Conservation (phyloP, 2,329 filamentous ascomycete genomes). For the Cercospora sp. region DNA sequence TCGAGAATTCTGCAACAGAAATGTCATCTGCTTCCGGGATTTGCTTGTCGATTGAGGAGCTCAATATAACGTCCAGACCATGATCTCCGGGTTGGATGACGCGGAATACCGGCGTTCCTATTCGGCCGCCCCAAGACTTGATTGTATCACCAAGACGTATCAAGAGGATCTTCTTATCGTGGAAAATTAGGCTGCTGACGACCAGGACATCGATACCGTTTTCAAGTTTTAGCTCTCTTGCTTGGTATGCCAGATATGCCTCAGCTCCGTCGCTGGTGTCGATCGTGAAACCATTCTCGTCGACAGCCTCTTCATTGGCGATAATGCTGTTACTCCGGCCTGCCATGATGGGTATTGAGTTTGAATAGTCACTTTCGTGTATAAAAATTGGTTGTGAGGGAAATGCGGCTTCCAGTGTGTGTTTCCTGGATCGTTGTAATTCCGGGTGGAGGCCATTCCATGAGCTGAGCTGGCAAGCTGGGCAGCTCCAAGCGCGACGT, state of each 20-base stretch:
- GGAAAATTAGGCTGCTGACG: slow-evolving; percentile 23
- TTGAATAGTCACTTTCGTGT: no score
- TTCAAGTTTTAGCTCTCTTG: slow-evolving; percentile 13
- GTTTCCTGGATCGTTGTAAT: neutral
- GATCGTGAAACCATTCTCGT: slow-evolving; percentile 11
- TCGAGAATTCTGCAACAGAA: slow-evolving; percentile 20
- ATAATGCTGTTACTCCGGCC: neutral
- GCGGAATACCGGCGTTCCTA: slow-evolving; percentile 21
- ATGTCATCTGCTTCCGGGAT: slow-evolving; percentile 20
- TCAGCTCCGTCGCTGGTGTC: slow-evolving; percentile 19
- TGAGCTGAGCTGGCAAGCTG: neutral
- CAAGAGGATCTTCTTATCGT: slow-evolving; percentile 23
- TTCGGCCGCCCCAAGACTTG: slow-evolving; percentile 19
- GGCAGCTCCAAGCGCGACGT: neutral
- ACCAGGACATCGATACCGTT: slow-evolving; percentile 21
- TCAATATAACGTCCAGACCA: slow-evolving; percentile 19
- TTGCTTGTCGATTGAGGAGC: slow-evolving; percentile 16
- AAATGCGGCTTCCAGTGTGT: neutral
- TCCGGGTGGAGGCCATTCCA: neutral
- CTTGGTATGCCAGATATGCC: slow-evolving; percentile 20
- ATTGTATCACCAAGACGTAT: slow-evolving; percentile 13
- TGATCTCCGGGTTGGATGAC: slow-evolving; percentile 13
- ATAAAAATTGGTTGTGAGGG: neutral
- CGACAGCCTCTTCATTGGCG: slow-evolving; percentile 4
- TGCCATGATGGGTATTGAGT: neutral